Conservation (phyloP, 1,139 yeast species). For the Yamadazyma triangularis region DNA sequence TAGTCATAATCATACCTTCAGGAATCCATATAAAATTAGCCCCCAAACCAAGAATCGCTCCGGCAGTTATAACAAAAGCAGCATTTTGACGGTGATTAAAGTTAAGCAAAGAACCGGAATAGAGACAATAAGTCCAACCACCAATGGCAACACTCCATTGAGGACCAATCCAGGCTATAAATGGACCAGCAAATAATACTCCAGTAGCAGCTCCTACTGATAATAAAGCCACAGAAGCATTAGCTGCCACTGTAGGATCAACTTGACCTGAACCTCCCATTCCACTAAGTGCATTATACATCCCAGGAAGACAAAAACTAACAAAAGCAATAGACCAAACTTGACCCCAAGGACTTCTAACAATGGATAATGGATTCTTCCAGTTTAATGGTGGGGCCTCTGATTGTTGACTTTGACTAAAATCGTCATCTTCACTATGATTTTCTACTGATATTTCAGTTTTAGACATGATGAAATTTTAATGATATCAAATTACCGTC, state of each 20-base stretch:
- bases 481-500: not conserved
- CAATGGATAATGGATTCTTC: too few species aligned
- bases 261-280: conserved; percentile 40
- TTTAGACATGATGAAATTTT: not conserved
- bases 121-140: conserved; percentile 52
- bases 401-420: conserved; percentile 16
- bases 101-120: conserved; percentile 47
- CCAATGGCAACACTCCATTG: conserved; percentile 46
- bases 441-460: not conserved
- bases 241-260: conserved; percentile 38
- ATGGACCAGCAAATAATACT: conserved; percentile 56
- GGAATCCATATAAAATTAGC: conserved; percentile 53
- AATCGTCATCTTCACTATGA: not conserved
- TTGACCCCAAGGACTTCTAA: conserved; percentile 19
- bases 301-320: conserved; percentile 51
- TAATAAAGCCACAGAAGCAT: conserved; percentile 48
- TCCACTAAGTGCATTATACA: conserved; percentile 52
- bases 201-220: conserved; percentile 46
- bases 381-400: too few species aligned
- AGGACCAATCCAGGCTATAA: conserved; percentile 50
- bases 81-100: conserved; percentile 43
- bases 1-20: conserved; percentile 53
- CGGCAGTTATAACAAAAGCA: conserved; percentile 54
- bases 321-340: conserved; percentile 45
- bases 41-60: conserved; percentile 54